Base-by-base conservation (phyloP, 495 filamentous ascomycete genomes). In the Geopyxis carbonaria region DNA sequence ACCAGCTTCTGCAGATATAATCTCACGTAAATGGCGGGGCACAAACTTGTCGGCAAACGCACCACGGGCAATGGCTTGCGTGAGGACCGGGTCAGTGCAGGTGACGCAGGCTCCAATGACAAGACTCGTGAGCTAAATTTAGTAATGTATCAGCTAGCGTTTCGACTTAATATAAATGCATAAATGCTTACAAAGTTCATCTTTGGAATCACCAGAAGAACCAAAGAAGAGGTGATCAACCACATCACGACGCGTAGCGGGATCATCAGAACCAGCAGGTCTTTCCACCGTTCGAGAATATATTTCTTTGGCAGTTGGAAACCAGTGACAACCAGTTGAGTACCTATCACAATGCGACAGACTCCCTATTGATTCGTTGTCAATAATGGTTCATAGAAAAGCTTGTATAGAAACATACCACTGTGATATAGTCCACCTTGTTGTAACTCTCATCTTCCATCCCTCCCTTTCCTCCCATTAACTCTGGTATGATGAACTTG, bases 251-350 rank as follows among this genome's bases (percentile, higher is more conserved):
- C 7, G 13, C 7, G 13, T 13, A 28, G 7, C 7, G 7, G 25
- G 7, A 28, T 7, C 7, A 93, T 67, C 3, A 93, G 68, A 6
- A 87, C 54, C 1, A 69, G 58, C 16, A 94, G 61, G 20, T 75
- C 73, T 45, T 72, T 78, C 81, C 83, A 86, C 77, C 92, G 73
- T 46, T 65, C 69, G 54, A 66, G 61, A 28, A 93, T 61, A 50
- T 93, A 93, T 28, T 79, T 78, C 50, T 75, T 81, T 7, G 86
- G 86, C 13, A 94, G 64, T 56, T 93, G 86, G 1, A 92, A 73
- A 15, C 86, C 86, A 4, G 84, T 82, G 7, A 93, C 62, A 11
- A 93, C 80, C 31, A 94, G 64, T 59, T 93, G 86, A 0, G 93
- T 82, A 3, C 85, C 85, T 0, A 94, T 71, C 2, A 92, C 84